Evolutionary conservation across 2,329 filamentous ascomycete species (phyloP), one percentile per base, ranked within the genome.

Genomic region (Penicillium janthinellum): DNA sequence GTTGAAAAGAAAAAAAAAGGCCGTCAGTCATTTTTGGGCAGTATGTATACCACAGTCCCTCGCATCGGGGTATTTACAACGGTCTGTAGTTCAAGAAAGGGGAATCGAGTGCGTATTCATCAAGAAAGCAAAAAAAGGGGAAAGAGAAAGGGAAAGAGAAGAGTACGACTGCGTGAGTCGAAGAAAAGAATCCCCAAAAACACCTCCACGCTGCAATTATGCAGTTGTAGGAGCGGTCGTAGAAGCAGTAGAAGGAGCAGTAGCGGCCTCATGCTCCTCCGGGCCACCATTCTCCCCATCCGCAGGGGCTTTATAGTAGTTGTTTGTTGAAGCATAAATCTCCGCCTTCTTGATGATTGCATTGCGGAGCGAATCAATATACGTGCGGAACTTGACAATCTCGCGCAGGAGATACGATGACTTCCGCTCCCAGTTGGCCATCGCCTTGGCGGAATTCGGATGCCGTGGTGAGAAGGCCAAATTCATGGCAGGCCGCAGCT

Each of bases 391-490:
- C 77, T 98, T 98, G 76, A 98, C 92, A 74, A 96, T 97, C 79
- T 99, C 95, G 38, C 91, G 84, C 12, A 98, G 83, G 42, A 99
- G 80, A 73, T 98, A 96, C 34, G 91, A 89, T 57, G 91, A 96
- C 80, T 98, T 98, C 71, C 90, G 88, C 81, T 99, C 93, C 94
- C 95, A 99, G 76, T 99, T 99, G 20, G 88, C 84, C 90, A 98
- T 94, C 15, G 94, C 92, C 76, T 90, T 93, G 63, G 81, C 82
- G 15, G 88, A 86, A 70, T 98, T 98, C 39, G 86, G 84, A 62
- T 94, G 90, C 34, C 92, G 86, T 3, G 92, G 90, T 14, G 91
- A 92, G 73, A 96, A 98, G 8, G 95, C 92, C 56, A 96, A 83
- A 57, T 93, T 84, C 89, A 98, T 95, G 2, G 92, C 88, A 58